phyloP scores from a whole-genome alignment of 768 basidiomycete genomes.

The Crassisporium funariophilum region DNA sequence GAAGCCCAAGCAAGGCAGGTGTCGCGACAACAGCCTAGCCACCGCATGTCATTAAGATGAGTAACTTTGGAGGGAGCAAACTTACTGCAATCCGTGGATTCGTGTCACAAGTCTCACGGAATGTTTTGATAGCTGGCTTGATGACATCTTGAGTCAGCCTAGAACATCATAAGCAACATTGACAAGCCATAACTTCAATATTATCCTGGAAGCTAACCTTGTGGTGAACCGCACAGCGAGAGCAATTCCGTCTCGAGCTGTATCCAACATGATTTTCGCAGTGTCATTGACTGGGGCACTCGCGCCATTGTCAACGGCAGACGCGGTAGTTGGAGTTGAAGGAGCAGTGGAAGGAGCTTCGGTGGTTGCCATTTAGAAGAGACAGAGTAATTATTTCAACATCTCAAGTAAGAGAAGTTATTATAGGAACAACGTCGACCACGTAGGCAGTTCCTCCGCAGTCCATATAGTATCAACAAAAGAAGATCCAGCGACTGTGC shows the following conservation, averaged over 20 bases:
- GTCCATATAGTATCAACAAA: too few relatives aligned
- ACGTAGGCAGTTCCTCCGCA: too few relatives aligned
- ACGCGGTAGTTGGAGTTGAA: background rate
- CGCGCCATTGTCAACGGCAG: background rate
- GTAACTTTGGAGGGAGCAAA: background rate
- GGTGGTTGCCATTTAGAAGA: background rate
- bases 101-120: constrained; percentile 16
- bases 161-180: background rate
- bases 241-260: background rate
- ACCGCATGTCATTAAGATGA: background rate
- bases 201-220: background rate
- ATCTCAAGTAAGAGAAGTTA: too few relatives aligned
- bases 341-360: background rate
- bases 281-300: background rate
- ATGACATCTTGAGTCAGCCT: constrained; percentile 17
- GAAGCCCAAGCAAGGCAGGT: constrained; percentile 17
- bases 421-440: too few relatives aligned
- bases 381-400: too few relatives aligned
- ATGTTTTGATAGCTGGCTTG: constrained; percentile 15
- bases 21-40: constrained; percentile 14
- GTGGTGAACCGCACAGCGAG: background rate
- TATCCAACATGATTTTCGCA: background rate
- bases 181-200: background rate
- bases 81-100: constrained; percentile 18
- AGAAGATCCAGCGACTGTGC: too few relatives aligned